Evolutionary conservation across 306 rosid genomes (phyloP).

Genomic region (Fragaria nilgerrensis): DNA sequence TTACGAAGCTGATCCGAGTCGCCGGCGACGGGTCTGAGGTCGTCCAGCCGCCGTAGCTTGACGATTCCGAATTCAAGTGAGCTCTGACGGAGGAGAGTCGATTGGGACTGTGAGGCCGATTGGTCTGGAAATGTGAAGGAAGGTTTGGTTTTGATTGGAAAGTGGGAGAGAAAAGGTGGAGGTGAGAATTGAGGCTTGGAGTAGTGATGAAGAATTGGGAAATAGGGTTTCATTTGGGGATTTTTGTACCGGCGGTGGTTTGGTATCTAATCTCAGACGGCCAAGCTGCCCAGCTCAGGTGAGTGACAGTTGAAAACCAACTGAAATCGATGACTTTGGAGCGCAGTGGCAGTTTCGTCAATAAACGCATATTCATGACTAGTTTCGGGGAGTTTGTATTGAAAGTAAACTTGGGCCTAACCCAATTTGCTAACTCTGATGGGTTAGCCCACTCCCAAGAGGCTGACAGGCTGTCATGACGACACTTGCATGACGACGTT

Average conservation of each 20-base stretch:
- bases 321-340: not conserved
- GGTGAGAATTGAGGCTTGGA: constrained; percentile 28
- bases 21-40: constrained; percentile 28
- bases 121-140: constrained; percentile 22
- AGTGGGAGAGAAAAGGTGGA: constrained; percentile 28
- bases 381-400: not conserved
- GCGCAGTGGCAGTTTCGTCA: not conserved
- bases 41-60: constrained; percentile 80
- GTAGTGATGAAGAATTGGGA: constrained; percentile 26
- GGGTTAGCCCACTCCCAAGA: no score
- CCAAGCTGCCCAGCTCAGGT: constrained; percentile 13
- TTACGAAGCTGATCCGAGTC: constrained; percentile 56
- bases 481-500: no score
- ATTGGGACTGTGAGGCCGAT: constrained; percentile 32
- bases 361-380: not conserved
- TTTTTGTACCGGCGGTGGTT: not conserved
- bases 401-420: not conserved
- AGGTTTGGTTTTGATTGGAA: constrained; percentile 35
- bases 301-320: not conserved
- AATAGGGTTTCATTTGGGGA: constrained; percentile 44
- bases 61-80: constrained; percentile 34
- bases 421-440: not conserved
- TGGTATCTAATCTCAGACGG: not conserved
- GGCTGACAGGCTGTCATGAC: no score
- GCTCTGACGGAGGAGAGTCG: constrained; percentile 38